A percentile compares a stretch with the other conserved stretches of the same genome.
Conservation (phyloP, 192 early-diverging fungal genomes). For the Coemansia sp. region DNA sequence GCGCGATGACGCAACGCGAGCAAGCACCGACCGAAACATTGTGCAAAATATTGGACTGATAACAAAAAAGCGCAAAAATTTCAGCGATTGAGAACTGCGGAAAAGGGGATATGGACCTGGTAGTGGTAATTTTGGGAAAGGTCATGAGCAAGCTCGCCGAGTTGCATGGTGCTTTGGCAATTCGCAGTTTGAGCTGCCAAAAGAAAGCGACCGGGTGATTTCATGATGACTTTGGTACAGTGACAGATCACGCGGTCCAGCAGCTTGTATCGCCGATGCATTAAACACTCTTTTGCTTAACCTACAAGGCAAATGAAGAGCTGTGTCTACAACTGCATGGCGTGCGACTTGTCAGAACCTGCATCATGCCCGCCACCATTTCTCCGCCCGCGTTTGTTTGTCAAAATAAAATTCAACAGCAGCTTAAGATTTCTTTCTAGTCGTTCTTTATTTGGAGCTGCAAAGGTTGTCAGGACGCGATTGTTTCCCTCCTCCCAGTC, state of each 20-base stretch:
- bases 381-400: neutral
- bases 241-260: neutral
- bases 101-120: neutral
- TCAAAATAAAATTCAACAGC: neutral
- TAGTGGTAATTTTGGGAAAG: neutral
- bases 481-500: constrained; percentile 5
- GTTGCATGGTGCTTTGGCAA: too few relatives aligned
- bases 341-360: neutral
- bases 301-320: too few relatives aligned
- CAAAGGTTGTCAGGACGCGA: neutral
- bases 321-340: neutral
- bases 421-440: neutral
- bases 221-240: neutral
- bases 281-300: too few relatives aligned
- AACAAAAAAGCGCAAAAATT: neutral
- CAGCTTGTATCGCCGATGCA: too few relatives aligned
- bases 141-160: neutral
- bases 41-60: neutral
- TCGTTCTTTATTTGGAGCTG: neutral
- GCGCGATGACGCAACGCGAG: too few relatives aligned
- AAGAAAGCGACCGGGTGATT: neutral
- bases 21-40: neutral
- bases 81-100: neutral
- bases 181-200: too few relatives aligned
- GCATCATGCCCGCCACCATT: neutral